phyloP scores from a whole-genome alignment of 345 rosid species.

The Ceriops tagal region DNA sequence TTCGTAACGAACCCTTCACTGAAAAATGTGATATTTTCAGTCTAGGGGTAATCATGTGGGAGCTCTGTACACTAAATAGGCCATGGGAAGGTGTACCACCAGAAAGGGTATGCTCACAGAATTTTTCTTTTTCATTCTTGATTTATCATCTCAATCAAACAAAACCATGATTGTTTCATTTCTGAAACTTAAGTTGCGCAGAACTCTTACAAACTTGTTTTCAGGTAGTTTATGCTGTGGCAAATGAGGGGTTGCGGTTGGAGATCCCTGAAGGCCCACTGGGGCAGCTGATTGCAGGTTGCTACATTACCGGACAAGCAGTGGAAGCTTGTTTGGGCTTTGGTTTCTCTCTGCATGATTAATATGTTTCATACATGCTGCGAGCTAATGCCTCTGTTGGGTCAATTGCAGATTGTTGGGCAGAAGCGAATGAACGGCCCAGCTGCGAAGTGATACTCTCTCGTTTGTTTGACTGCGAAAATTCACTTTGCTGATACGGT shows the following conservation, averaged over 20 bases:
- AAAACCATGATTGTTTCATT: too few species aligned
- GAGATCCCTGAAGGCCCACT: slow-evolving; percentile 89
- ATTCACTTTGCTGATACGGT: slow-evolving; percentile 48
- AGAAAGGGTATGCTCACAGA: slow-evolving; percentile 53
- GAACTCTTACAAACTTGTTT: background rate
- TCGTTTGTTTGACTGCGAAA: slow-evolving; percentile 85
- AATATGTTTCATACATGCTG: too few species aligned
- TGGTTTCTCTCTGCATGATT: too few species aligned
- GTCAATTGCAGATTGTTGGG: slow-evolving; percentile 75
- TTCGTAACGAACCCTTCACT: slow-evolving; percentile 81
- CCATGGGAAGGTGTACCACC: slow-evolving; percentile 99
- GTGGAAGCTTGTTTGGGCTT: background rate
- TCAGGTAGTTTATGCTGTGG: slow-evolving; percentile 91
- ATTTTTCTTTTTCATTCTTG: background rate
- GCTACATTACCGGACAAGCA: background rate
- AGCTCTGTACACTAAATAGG: slow-evolving; percentile 78
- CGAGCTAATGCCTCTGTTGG: too few species aligned
- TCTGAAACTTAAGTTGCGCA: background rate
- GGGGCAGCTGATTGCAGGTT: slow-evolving; percentile 91
- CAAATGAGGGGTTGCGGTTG: slow-evolving; percentile 77
- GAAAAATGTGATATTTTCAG: slow-evolving; percentile 99
- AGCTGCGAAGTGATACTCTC: slow-evolving; percentile 76
- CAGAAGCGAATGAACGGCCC: slow-evolving; percentile 78
- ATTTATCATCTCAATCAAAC: background rate
- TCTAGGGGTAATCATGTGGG: slow-evolving; percentile 98